Conservation (phyloP, 805 yeast species). For the Zygosaccharomyces bailii region DNA sequence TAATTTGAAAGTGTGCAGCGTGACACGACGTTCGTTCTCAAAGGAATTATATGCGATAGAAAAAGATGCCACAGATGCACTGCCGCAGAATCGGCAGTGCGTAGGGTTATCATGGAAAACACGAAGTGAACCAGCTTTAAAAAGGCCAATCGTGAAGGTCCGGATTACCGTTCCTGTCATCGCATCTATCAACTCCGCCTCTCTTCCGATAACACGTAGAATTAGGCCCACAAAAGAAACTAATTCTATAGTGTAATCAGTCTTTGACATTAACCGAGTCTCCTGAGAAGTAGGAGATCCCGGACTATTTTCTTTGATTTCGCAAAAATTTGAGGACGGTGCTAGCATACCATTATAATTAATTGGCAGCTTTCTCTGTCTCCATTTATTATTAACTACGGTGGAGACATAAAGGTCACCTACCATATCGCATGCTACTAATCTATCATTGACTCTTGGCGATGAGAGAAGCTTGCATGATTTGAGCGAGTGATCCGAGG, state of each 20-base stretch:
- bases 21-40: constrained; percentile 30
- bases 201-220: constrained; percentile 51
- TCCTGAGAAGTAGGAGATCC: constrained; percentile 3
- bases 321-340: constrained; percentile 34
- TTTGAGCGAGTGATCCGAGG: constrained; percentile 36
- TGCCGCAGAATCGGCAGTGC: constrained; percentile 88
- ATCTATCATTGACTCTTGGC: constrained; percentile 71
- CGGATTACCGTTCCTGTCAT: constrained; percentile 72
- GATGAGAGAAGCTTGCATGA: constrained; percentile 58
- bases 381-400: constrained; percentile 65
- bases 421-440: constrained; percentile 51
- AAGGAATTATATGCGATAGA: constrained; percentile 60
- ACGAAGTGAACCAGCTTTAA: constrained; percentile 54
- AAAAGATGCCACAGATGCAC: constrained; percentile 71
- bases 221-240: constrained; percentile 75
- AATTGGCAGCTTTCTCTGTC: constrained; percentile 47
- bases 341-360: constrained; percentile 42
- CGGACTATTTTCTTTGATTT: constrained; percentile 5
- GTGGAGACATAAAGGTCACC: constrained; percentile 59
- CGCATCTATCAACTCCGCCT: constrained; percentile 69
- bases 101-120: constrained; percentile 83
- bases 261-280: constrained; percentile 3
- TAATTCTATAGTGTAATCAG: constrained; percentile 43
- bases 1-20: constrained; percentile 69
- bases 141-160: constrained; percentile 57